Base-by-base conservation (phyloP, 768 basidiomycete species). In the Agaricus sinodeliciosus region DNA sequence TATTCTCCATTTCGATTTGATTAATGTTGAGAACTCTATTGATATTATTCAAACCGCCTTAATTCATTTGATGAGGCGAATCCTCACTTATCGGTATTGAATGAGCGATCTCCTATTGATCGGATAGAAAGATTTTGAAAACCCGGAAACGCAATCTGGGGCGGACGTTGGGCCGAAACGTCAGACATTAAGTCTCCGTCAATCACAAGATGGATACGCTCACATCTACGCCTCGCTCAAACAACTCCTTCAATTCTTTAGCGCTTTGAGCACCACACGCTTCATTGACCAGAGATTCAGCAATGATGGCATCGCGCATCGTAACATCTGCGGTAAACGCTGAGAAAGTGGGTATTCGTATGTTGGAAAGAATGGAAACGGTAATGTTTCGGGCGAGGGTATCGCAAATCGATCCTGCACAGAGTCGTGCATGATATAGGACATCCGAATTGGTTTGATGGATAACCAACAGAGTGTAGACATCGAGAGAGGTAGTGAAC, bases 371-470 rank as follows among this genome's bases (percentile, higher is more conserved):
- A 15, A 67, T 60, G 2, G 83, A 81, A 58, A 85, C 84, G 7
- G 43, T 61, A 39, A 85, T 79, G 19, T 64, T 63, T 48, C 78
- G 73, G 12, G 63, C 64, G 2, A 39, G 47, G 18, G 78, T 58
- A 57, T 85, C 84, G 2, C 55, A 73, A 1, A 73, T 67, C 11
- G 61, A 52, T 2, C 57, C 45, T 8, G 62, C 57, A 55, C 68
- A 69, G 9, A 61, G 34, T 13, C 71, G 62, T 2, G 71, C 67
- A 60, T 85, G 84, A 58, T 85, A 85, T 0, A 83, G 69, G 44
- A 75, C 3, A 22, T 22, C 68, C 37, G 84, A 61, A 1, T 70
- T 69, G 1, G 78, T 78, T 43, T 72, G 63, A 54, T 74, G 75
- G 0, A 75, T 63, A 1, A 66, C 57, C 18, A 69, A 68, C 16